Evolutionary conservation across 1,284 basidiomycete species (phyloP), one percentile per base, ranked within the genome.

Genomic region (Trichosporon faecale): DNA sequence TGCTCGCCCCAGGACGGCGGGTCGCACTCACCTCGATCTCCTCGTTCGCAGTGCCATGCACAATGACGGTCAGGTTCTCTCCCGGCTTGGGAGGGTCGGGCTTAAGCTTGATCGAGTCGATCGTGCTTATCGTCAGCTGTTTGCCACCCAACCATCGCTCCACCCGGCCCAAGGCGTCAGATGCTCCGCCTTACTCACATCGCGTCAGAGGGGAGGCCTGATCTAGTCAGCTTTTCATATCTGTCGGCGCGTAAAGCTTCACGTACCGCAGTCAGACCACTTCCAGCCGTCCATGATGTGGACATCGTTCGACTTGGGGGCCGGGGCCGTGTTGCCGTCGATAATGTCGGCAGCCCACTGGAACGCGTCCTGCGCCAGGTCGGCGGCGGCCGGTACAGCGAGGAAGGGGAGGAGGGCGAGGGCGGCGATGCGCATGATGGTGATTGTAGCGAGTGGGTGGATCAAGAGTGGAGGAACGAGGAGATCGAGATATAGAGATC

Each of bases 31-130:
- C 94, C 85, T 91, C 86, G 74, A 98, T 89, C 8, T 73, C 78
- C 71, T 89, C 83, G 21, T 82, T 77, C 0, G 90, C 91, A 4
- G 79, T 81, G 9, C 89, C 94, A 8, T 86, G 85, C 23, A 91
- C 94, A 4, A 84, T 90, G 73, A 98, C 90, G 21, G 92, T 94
- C 74, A 98, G 84, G 75, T 93, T 87, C 79, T 92, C 77, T 12
- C 94, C 44, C 1, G 73, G 65, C 68, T 77, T 79, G 2, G 80
- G 80, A 16, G 82, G 72, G 68, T 82, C 81, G 37, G 83, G 74
- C 25, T 80, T 81, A 66, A 84, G 82, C 72, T 80, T 79, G 14
- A 83, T 91, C 31, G 86, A 89, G 31, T 91, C 82, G 73, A 95
- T 78, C 72, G 84, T 79, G 74, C 85, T 83, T 66, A 1, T 60